Conservation (phyloP, 768 basidiomycete species). For the Inosperma sp. region DNA sequence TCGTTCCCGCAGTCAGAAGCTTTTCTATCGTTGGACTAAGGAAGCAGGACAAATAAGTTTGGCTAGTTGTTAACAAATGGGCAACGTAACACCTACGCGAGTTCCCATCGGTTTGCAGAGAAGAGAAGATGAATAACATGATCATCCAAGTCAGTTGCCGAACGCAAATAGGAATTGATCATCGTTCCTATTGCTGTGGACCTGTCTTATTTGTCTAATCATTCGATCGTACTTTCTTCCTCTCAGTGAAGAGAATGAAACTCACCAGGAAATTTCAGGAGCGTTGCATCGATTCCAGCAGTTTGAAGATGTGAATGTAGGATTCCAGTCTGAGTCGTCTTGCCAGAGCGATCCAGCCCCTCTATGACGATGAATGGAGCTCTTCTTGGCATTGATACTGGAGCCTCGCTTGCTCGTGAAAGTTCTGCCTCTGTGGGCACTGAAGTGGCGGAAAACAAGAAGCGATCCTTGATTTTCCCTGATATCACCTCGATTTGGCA, state of each 20-base stretch:
- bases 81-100: constrained; percentile 74
- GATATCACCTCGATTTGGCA: too few species aligned
- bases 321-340: constrained; percentile 76
- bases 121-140: constrained; percentile 90
- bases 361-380: constrained; percentile 91
- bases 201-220: constrained; percentile 54
- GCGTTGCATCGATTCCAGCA: constrained; percentile 43
- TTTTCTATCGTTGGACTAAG: constrained; percentile 56
- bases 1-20: constrained; percentile 57
- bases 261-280: constrained; percentile 91
- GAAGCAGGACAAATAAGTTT: too few species aligned
- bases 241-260: not conserved
- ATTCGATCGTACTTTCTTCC: constrained; percentile 2
- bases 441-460: too few species aligned
- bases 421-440: too few species aligned
- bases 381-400: constrained; percentile 27
- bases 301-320: constrained; percentile 53
- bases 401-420: too few species aligned
- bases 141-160: constrained; percentile 84
- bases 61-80: too few species aligned
- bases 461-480: too few species aligned
- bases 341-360: constrained; percentile 94
- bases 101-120: constrained; percentile 96
- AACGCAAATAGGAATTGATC: constrained; percentile 89
- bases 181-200: constrained; percentile 87